These are phyloP conservation scores for Centaurea solstitialis DNA, from an alignment of 129 eudicot species.

Conservation along the genomic window DNA sequence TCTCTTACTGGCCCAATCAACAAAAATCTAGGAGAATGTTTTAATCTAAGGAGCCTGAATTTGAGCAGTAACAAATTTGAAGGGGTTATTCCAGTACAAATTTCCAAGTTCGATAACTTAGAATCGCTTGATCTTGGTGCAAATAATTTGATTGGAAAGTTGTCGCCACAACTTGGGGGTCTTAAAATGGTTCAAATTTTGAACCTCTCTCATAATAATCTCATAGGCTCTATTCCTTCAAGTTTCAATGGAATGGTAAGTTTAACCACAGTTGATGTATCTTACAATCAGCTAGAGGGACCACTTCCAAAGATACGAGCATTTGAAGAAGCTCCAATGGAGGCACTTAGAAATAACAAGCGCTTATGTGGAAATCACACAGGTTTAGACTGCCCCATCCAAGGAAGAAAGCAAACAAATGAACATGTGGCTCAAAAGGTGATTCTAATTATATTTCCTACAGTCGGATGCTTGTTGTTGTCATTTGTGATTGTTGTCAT, in stretches of 20 bases:
- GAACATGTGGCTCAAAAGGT: not conserved
- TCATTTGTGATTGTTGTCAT: not conserved
- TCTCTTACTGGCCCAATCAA: constrained; percentile 33
- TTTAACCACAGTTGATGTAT: too few species aligned
- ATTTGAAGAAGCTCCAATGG: too few species aligned
- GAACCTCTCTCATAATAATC: constrained; percentile 41
- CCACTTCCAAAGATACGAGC: too few species aligned
- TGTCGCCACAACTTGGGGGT: constrained; percentile 29
- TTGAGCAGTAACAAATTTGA: constrained; percentile 33
- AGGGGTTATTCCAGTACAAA: constrained; percentile 22
- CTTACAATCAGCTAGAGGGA: too few species aligned
- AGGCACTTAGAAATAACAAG: too few species aligned
- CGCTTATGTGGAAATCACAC: too few species aligned
- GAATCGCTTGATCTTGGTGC: constrained; percentile 40
- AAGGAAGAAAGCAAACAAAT: not conserved
- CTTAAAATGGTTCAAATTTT: constrained; percentile 31
- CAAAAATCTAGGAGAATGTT: constrained; percentile 19
- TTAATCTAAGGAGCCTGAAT: constrained; percentile 22
- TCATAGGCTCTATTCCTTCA: constrained; percentile 36
- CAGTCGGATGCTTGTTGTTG: constrained; percentile 4
- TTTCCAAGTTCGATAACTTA: constrained; percentile 25
- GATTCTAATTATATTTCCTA: constrained; percentile 4
- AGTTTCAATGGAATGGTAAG: too few species aligned
- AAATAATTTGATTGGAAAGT: constrained; percentile 24
- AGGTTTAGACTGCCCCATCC: constrained; percentile 30